Conservation (phyloP, 2,329 filamentous ascomycete genomes). For the Cercospora berteroae region DNA sequence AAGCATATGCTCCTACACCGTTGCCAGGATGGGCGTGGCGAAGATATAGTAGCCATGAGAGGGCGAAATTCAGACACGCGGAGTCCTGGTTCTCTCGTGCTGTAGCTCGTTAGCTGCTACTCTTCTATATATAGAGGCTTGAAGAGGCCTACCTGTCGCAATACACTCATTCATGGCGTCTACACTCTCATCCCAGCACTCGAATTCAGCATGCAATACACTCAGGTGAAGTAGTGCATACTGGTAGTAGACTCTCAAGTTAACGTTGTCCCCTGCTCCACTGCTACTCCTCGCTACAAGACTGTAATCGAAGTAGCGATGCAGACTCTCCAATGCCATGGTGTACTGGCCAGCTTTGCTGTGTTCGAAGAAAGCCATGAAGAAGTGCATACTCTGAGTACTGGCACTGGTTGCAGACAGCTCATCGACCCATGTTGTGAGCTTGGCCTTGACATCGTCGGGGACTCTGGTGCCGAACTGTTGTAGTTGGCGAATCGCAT, state of each 20-base stretch:
- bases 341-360: slow-evolving; percentile 90
- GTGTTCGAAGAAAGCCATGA: slow-evolving; percentile 70
- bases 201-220: slow-evolving; percentile 92
- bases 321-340: slow-evolving; percentile 83
- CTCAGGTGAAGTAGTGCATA: slow-evolving; percentile 92
- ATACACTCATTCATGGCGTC: slow-evolving; percentile 93
- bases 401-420: slow-evolving; percentile 28
- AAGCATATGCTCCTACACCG: slow-evolving; percentile 22
- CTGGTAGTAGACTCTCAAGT: slow-evolving; percentile 69
- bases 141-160: slow-evolving; percentile 56
- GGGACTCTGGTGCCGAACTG: slow-evolving; percentile 77
- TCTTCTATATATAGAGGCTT: background rate
- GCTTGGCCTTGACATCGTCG: slow-evolving; percentile 66
- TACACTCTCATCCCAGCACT: slow-evolving; percentile 85
- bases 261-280: slow-evolving; percentile 16
- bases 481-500: slow-evolving; percentile 85
- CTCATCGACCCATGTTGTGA: slow-evolving; percentile 48
- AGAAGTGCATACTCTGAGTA: slow-evolving; percentile 35
- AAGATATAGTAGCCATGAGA: slow-evolving; percentile 95
- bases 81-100: slow-evolving; percentile 91
- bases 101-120: slow-evolving; percentile 18
- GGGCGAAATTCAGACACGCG: slow-evolving; percentile 86
- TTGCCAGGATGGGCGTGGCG: slow-evolving; percentile 73
- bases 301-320: slow-evolving; percentile 95
- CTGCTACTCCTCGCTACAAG: slow-evolving; percentile 28